Base-by-base conservation (phyloP, 345 rosid genomes). In the Mallotus nudiflorus region DNA sequence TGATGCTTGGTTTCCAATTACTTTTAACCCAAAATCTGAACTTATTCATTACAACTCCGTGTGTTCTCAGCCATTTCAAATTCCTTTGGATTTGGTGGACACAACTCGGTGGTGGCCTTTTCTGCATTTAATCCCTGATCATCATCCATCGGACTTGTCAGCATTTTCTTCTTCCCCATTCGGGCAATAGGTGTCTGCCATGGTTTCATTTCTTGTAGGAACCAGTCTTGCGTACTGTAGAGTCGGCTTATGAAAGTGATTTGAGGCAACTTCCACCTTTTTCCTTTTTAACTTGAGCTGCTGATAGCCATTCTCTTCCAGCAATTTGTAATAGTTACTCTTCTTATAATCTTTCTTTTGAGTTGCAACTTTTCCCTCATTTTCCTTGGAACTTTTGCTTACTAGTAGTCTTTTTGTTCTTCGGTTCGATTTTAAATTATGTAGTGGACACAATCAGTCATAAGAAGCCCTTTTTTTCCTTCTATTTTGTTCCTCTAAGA, bases 1-100 rank as follows among this genome's bases (percentile, higher is more conserved):
- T 2, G 25, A 24, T 29, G 20, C 31, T 42, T 56, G 62, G 15
- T 39, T 66, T 61, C 50, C 72, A 27, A 18, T 45, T 65, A 62
- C 51, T 56, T 51, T 56, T 51, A 53, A 20, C 11, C n/a, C 31
- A 29, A 19, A 60, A 60, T 59, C 73, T 5, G 27, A 31, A 50
- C 20, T 53, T 55, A 42, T 22, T 24, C 11, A 24, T 70, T 53
- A 0, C 22, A 49, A 0, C 15, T 64, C 16, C 70, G 7, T 68
- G 14, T 66, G 61, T 76, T 68, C 83, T 66, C 89, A 96, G 98
- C 88, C 66, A 96, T 96, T 67, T 92, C 98, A 50, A 92, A 96
- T 80, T 96, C 99, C 1, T 96, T 92, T 0, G 98, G 99, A 42
- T 96, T 96, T 6, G 98, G 98, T 63, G 99, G 99, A 81, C 99